These are phyloP conservation scores for Penicillium atrosanguineum DNA, from an alignment of 495 filamentous ascomycete genomes.

Conservation along the genomic window DNA sequence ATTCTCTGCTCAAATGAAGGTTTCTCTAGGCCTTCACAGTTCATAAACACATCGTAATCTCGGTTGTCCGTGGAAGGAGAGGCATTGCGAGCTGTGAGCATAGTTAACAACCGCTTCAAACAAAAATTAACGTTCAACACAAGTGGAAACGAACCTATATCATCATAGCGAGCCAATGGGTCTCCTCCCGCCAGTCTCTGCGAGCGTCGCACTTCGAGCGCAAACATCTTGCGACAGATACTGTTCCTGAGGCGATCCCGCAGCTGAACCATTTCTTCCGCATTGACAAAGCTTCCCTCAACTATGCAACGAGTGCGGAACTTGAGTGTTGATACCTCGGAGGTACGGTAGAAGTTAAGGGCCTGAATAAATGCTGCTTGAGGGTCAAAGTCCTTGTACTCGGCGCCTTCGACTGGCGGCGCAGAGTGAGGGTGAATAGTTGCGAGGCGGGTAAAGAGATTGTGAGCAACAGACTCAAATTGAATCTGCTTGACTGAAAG, in stretches of 20 bases:
- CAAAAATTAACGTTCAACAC: not conserved
- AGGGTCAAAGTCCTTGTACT: slow-evolving; percentile 45
- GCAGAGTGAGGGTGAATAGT: slow-evolving; percentile 51
- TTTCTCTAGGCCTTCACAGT: slow-evolving; percentile 39
- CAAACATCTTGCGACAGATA: slow-evolving; percentile 42
- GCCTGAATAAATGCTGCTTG: slow-evolving; percentile 40
- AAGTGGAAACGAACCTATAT: slow-evolving; percentile 31
- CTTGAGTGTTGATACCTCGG: slow-evolving; percentile 32
- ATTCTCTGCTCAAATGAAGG: slow-evolving; percentile 41
- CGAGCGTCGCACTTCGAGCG: slow-evolving; percentile 37
- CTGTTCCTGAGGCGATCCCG: slow-evolving; percentile 37
- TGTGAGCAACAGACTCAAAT: slow-evolving; percentile 57
- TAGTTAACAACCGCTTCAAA: slow-evolving; percentile 4
- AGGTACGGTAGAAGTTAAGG: slow-evolving; percentile 40
- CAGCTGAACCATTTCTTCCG: slow-evolving; percentile 41
- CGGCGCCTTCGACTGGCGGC: slow-evolving; percentile 38
- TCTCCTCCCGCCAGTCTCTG: slow-evolving; percentile 44
- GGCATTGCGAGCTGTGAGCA: slow-evolving; percentile 28
- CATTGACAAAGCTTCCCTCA: slow-evolving; percentile 38
- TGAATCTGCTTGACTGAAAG: slow-evolving; percentile 62
- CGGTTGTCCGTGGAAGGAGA: slow-evolving; percentile 33
- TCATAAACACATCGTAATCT: slow-evolving; percentile 43
- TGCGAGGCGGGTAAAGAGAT: slow-evolving; percentile 56
- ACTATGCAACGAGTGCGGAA: slow-evolving; percentile 32
- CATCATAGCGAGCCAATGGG: slow-evolving; percentile 31